Evolutionary conservation across 768 basidiomycete genomes (phyloP), one percentile per base, ranked within the genome.

Genomic region (Hygrophoropsis aurantiaca): DNA sequence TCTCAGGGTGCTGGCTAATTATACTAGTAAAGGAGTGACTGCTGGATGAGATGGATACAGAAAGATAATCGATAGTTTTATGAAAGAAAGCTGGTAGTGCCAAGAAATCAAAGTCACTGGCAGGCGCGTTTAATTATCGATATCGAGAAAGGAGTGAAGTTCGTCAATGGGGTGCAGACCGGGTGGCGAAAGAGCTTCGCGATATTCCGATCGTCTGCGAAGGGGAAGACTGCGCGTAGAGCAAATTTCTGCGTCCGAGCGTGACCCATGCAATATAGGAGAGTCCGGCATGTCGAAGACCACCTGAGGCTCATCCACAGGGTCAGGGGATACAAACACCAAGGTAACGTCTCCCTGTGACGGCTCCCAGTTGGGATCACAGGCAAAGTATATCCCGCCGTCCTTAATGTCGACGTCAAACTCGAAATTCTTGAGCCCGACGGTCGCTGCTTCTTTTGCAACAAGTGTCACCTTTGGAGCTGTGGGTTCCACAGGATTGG

Each of bases 351-450:
- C 60, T 2, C 50, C 63, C 44, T 33, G 33, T 20, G 66, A 66
- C 26, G 41, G 43, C 2, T 44, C 47, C 50, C 58, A 57, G 21
- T 47, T 40, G 8, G 62, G 48, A 44, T 65, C 63, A 2, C 66
- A 41, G 23, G 60, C 58, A 45, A 65, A 62, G 49, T 62, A 65
- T 30, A 65, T 65, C 15, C 51, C 58, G 15, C 54, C 49, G 27
- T 44, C 37, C n/a, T 67, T 51, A 6, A 32, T 4, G 20, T 50
- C 36, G 32, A 32, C 25, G 24, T 20, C 26, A 33, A 43, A 26
- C 9, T 53, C 33, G 2, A 11, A n/a, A 20, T 21, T 21, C 45
- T 30, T 42, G 27, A 18, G 2, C 21, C 16, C 10, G 16, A n/a
- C 6, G 18, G 16, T 18, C 10, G 3, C 20, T 2, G 41, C 18